Evolutionary conservation across 331 rosid species (phyloP).

Genomic region (Quercus phellos): DNA sequence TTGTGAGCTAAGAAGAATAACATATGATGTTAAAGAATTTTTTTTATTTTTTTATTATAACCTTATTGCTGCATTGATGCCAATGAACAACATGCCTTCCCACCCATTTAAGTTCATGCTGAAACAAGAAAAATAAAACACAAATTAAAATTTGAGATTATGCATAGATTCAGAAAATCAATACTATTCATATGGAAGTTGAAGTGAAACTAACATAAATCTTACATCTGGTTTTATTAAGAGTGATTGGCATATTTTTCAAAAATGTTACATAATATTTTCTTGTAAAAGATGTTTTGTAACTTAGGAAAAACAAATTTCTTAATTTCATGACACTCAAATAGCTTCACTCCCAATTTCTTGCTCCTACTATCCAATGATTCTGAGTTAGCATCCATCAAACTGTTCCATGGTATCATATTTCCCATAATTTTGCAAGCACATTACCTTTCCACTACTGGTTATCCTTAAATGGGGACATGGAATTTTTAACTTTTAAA

Average conservation of each 20-base stretch:
- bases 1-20: neutral
- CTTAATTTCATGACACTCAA: no score
- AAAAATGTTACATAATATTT: neutral
- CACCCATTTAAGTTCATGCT: constrained; percentile 89
- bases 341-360: no score
- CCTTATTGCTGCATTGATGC: constrained; percentile 96
- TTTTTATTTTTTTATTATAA: constrained; percentile 2
- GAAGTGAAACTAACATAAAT: neutral
- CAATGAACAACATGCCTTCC: constrained; percentile 91
- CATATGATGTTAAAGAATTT: neutral
- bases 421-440: no score
- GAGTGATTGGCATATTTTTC: neutral
- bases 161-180: neutral
- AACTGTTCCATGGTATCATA: no score
- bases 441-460: no score
- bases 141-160: neutral
- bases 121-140: constrained; percentile 11
- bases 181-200: neutral
- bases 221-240: neutral
- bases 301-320: no score
- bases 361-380: no score
- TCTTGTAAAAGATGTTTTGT: no score
- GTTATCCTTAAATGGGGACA: no score
- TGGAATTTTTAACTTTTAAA: no score
- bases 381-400: no score